Percentiles rank a stretch among this genome's conserved stretches.
Evolutionary conservation across 2,329 filamentous ascomycete species (phyloP).

Genomic region (Diaporthe amygdali): DNA sequence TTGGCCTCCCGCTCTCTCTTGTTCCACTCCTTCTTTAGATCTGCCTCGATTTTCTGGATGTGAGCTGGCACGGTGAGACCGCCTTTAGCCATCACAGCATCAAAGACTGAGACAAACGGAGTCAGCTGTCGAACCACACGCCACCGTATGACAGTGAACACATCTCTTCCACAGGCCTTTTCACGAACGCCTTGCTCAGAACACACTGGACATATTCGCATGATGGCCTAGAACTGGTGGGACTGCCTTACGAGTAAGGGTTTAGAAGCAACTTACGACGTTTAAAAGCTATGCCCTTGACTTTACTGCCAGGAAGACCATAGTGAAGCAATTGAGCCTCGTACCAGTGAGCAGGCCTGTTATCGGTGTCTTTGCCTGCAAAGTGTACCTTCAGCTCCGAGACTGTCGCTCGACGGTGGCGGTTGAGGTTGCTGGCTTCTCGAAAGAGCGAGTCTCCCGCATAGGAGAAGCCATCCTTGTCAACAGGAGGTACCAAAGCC

Average conservation of each 20-base stretch:
- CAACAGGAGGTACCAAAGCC: slow-evolving; percentile 34
- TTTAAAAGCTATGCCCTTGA: slow-evolving; percentile 63
- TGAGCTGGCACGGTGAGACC: slow-evolving; percentile 53
- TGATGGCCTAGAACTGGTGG: no score
- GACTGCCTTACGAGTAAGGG: no score
- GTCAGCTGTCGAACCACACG: background rate
- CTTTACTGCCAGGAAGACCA: slow-evolving; percentile 59
- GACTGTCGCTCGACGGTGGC: slow-evolving; percentile 49
- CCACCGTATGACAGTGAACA: background rate
- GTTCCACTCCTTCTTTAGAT: slow-evolving; percentile 63
- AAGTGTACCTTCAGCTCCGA: slow-evolving; percentile 52
- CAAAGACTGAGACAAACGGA: slow-evolving; percentile 43
- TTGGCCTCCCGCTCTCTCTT: slow-evolving; percentile 55
- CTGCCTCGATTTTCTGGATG: slow-evolving; percentile 54
- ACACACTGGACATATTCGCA: no score
- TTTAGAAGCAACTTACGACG: slow-evolving; percentile 34
- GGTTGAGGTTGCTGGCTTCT: slow-evolving; percentile 47
- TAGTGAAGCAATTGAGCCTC: slow-evolving; percentile 69
- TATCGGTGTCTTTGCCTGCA: slow-evolving; percentile 43
- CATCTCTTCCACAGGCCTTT: background rate
- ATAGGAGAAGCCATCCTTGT: slow-evolving; percentile 47
- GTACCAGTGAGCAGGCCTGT: slow-evolving; percentile 65
- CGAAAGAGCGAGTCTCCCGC: slow-evolving; percentile 48
- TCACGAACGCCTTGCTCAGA: background rate
- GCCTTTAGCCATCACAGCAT: slow-evolving; percentile 53